Evolutionary conservation across 352 stramenopile genomes (phyloP).

Genomic region (Blastocystis hominis): DNA sequence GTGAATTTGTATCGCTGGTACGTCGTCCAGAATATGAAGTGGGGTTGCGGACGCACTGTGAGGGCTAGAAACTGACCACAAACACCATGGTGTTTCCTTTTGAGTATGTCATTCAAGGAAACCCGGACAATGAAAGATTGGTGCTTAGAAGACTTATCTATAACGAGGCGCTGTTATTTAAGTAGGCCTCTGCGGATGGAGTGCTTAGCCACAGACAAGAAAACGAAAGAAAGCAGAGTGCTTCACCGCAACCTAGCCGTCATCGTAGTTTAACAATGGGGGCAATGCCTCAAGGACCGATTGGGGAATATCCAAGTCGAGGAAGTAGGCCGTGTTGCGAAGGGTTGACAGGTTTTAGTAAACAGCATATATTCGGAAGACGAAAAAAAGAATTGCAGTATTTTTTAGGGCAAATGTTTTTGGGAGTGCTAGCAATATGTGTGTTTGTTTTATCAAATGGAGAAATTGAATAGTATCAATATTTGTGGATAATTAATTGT

Average conservation of each 20-base stretch:
- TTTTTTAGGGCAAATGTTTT: background rate
- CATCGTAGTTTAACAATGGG: slow-evolving; percentile 55
- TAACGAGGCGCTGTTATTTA: slow-evolving; percentile 49
- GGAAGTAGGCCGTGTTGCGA: background rate
- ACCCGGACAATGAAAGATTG: slow-evolving; percentile 28
- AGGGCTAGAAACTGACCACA: slow-evolving; percentile 13
- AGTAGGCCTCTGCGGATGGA: background rate
- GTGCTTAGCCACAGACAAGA: background rate
- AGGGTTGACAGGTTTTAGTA: background rate
- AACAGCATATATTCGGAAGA: background rate
- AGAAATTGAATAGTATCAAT: too few species aligned
- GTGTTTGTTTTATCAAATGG: too few species aligned
- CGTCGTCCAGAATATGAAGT: background rate
- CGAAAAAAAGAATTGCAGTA: background rate
- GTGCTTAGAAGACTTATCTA: slow-evolving; percentile 51
- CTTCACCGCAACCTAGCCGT: background rate
- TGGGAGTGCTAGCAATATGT: too few species aligned
- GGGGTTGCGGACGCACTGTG: background rate
- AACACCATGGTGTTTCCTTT: slow-evolving; percentile 55
- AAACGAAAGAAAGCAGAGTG: background rate
- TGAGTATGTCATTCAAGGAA: slow-evolving; percentile 7
- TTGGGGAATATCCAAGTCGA: background rate
- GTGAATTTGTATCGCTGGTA: slow-evolving; percentile 19
- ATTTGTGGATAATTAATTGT: too few species aligned
- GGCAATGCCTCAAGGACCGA: background rate